These are phyloP conservation scores for Eutrema heterophyllum DNA, from an alignment of 345 rosid species.

Conservation along the genomic window DNA sequence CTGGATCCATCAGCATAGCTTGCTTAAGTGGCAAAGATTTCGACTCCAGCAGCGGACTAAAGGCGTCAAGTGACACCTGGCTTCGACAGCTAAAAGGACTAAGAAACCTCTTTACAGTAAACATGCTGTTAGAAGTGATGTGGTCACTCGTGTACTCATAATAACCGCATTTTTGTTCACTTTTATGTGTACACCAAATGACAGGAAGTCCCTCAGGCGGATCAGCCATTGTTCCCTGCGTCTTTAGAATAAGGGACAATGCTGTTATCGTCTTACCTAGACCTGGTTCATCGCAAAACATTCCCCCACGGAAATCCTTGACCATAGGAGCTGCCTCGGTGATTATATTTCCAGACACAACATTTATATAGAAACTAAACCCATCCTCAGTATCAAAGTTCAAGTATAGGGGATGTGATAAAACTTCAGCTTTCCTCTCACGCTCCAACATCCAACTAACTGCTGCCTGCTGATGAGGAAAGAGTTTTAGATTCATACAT, in stretches of 20 bases:
- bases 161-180: slow-evolving; percentile 66
- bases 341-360: slow-evolving; percentile 66
- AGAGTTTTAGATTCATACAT: slow-evolving; percentile 81
- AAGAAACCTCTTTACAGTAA: slow-evolving; percentile 38
- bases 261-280: slow-evolving; percentile 95
- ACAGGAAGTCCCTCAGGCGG: slow-evolving; percentile 70
- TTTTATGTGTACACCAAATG: slow-evolving; percentile 66
- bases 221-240: slow-evolving; percentile 77
- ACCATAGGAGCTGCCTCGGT: slow-evolving; percentile 59
- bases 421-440: slow-evolving; percentile 53
- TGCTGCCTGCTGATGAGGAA: slow-evolving; percentile 92
- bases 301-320: slow-evolving; percentile 83
- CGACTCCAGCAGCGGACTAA: slow-evolving; percentile 27
- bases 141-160: slow-evolving; percentile 60
- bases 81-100: slow-evolving; percentile 40
- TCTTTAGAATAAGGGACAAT: slow-evolving; percentile 82
- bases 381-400: slow-evolving; percentile 69
- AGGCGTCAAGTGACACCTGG: slow-evolving; percentile 38
- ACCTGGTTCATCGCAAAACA: slow-evolving; percentile 99
- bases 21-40: slow-evolving; percentile 45
- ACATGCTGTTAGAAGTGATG: slow-evolving; percentile 29
- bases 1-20: slow-evolving; percentile 41
- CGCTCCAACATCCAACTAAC: slow-evolving; percentile 94
- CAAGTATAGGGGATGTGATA: slow-evolving; percentile 68
- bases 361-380: slow-evolving; percentile 52